Percentiles rank a stretch among this genome's conserved stretches.
phyloP scores from a whole-genome alignment of 2,329 filamentous ascomycete species.

The Golovinomyces cichoracearum region DNA sequence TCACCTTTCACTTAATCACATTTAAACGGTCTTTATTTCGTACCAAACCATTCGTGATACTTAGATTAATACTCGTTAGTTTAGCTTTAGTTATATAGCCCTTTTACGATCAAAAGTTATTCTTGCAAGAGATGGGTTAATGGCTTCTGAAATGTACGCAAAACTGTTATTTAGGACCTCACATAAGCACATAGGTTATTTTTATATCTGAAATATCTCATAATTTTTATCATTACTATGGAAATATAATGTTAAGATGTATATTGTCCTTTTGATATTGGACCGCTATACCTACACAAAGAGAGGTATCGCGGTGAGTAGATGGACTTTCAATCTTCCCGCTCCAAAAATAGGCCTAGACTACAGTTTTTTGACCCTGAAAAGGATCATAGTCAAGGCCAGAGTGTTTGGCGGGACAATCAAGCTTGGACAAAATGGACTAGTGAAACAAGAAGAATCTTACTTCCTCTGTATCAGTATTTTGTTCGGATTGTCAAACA shows the following conservation, averaged over 20 bases:
- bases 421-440: not conserved
- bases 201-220: too few species aligned
- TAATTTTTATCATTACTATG: too few species aligned
- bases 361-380: slow-evolving; percentile 27
- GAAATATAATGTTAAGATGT: not conserved
- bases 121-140: too few species aligned
- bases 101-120: too few species aligned
- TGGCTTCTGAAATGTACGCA: too few species aligned
- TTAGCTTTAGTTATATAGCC: too few species aligned
- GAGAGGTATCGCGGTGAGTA: slow-evolving; percentile 45
- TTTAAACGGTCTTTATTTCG: too few species aligned
- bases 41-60: too few species aligned
- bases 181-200: too few species aligned
- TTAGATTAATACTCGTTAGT: too few species aligned
- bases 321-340: slow-evolving; percentile 40
- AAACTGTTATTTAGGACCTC: too few species aligned
- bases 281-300: slow-evolving; percentile 38
- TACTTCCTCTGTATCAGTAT: not conserved
- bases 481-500: not conserved
- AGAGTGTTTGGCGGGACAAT: slow-evolving; percentile 53
- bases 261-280: slow-evolving; percentile 41
- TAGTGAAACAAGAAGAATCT: not conserved
- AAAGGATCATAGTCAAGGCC: slow-evolving; percentile 36
- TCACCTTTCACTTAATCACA: too few species aligned
- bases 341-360: slow-evolving; percentile 60